A percentile compares a stretch with the other conserved stretches of the same genome.
Conservation (phyloP, 345 rosid species). For the Salix suchowensis region DNA sequence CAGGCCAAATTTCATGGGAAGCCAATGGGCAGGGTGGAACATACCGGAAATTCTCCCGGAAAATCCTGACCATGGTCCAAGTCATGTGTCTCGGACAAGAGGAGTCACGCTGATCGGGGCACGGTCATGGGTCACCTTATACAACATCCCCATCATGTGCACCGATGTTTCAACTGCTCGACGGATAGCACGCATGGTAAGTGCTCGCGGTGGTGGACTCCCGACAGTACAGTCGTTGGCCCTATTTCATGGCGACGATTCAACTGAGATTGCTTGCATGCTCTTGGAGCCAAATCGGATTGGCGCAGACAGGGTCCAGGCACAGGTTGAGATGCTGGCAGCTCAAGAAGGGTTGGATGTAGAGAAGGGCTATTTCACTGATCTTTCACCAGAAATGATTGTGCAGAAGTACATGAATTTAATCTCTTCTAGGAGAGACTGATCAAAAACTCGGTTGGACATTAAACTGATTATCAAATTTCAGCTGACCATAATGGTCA, state of each 20-base stretch:
- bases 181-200: slow-evolving; percentile 50
- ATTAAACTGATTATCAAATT: background rate
- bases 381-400: slow-evolving; percentile 49
- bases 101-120: slow-evolving; percentile 58
- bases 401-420: slow-evolving; percentile 39
- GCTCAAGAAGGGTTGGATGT: slow-evolving; percentile 47
- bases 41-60: slow-evolving; percentile 28
- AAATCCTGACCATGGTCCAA: slow-evolving; percentile 49
- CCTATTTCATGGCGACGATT: slow-evolving; percentile 46
- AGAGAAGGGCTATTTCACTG: slow-evolving; percentile 63
- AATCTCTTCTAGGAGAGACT: slow-evolving; percentile 23
- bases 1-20: slow-evolving; percentile 54
- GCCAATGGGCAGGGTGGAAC: slow-evolving; percentile 55
- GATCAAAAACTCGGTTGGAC: slow-evolving; percentile 2
- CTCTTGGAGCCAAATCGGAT: slow-evolving; percentile 53
- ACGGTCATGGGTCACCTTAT: slow-evolving; percentile 41
- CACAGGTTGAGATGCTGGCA: slow-evolving; percentile 47
- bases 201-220: slow-evolving; percentile 63
- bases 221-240: slow-evolving; percentile 55
- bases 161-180: slow-evolving; percentile 39
- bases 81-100: slow-evolving; percentile 30
- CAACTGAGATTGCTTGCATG: slow-evolving; percentile 57
- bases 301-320: slow-evolving; percentile 57
- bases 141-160: slow-evolving; percentile 48
- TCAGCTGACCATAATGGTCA: background rate